Percentiles rank a stretch among this genome's conserved stretches.
phyloP scores from a whole-genome alignment of 306 rosid species.

The Trifolium pratense region DNA sequence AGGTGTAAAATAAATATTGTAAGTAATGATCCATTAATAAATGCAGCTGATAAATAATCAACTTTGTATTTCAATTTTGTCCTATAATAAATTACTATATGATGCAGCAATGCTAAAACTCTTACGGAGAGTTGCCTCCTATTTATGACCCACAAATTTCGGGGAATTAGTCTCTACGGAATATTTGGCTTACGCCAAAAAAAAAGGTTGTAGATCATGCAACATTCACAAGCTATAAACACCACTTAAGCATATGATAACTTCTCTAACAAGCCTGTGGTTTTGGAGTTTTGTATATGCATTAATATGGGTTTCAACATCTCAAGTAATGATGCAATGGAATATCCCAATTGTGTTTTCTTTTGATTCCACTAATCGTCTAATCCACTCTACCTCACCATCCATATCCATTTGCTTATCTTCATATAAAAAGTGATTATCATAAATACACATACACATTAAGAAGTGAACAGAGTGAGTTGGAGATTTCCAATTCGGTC shows the following conservation, averaged over 20 bases:
- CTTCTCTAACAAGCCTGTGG: no score
- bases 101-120: no score
- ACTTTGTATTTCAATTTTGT: neutral
- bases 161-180: no score
- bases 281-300: neutral
- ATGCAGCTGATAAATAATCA: neutral
- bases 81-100: neutral
- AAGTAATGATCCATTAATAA: neutral
- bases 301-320: neutral
- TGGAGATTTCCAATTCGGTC: slow-evolving; percentile 10
- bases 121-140: no score
- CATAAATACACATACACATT: slow-evolving; percentile 25
- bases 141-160: no score
- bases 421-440: neutral
- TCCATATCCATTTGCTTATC: slow-evolving; percentile 24
- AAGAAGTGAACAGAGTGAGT: slow-evolving; percentile 25
- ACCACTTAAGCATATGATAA: no score
- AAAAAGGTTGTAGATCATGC: no score
- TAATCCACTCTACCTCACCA: slow-evolving; percentile 12
- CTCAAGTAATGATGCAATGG: neutral
- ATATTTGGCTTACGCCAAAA: no score
- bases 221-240: neutral
- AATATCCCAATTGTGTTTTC: neutral
- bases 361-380: neutral
- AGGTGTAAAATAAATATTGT: slow-evolving; percentile 8